Evolutionary conservation across 1,139 yeast species (phyloP).

Genomic region (Williopsis jadinii): DNA sequence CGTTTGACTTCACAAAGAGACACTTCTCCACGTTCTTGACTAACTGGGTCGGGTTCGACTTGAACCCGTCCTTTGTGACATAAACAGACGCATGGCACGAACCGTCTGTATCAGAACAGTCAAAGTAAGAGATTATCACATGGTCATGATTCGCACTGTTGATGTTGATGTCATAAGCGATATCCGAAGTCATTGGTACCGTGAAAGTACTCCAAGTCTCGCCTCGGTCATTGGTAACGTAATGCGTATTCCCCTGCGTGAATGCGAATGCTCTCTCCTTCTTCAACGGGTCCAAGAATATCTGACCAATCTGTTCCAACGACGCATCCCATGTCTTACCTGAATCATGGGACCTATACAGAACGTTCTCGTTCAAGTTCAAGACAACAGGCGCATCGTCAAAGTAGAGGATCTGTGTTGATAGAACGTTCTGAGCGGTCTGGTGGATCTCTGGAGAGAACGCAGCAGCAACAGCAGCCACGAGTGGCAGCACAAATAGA

Average conservation of each 20-base stretch:
- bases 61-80: constrained; percentile 50
- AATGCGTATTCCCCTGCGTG: constrained; percentile 37
- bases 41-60: constrained; percentile 30
- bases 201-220: constrained; percentile 46
- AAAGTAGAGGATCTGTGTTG: constrained; percentile 33
- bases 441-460: constrained; percentile 20
- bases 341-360: constrained; percentile 46
- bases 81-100: constrained; percentile 34
- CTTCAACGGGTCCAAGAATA: constrained; percentile 40
- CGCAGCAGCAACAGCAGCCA: neutral
- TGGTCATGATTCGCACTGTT: constrained; percentile 36
- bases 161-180: constrained; percentile 26
- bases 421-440: constrained; percentile 9
- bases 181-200: constrained; percentile 17
- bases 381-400: constrained; percentile 51
- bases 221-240: constrained; percentile 51
- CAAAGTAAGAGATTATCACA: constrained; percentile 33
- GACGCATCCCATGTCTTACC: constrained; percentile 48
- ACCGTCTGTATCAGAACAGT: constrained; percentile 27
- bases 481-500: neutral
- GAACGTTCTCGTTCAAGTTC: constrained; percentile 27
- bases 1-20: constrained; percentile 42
- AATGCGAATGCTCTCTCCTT: constrained; percentile 48
- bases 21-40: constrained; percentile 35
- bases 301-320: constrained; percentile 23